Base-by-base conservation (phyloP, 129 eudicot species). In the Silybum marianum region DNA sequence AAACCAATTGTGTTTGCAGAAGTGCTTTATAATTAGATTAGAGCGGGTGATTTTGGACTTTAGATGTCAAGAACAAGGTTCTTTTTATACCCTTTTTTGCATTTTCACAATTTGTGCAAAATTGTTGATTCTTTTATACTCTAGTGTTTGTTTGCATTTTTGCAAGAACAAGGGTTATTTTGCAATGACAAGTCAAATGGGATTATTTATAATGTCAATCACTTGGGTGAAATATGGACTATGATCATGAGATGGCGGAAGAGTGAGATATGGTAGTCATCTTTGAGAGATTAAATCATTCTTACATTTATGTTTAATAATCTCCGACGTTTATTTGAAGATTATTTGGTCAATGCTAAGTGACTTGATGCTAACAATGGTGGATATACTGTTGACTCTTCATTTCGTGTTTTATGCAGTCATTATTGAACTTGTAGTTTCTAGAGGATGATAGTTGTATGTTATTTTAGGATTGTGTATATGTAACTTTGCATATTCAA, bases 381-480 rank as follows among this genome's bases (percentile, higher is more conserved):
- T 22, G 69, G 69, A 22, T 8, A 65, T 65, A 22, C 1, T 1
- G 13, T 62, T 21, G 11, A 62, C 69, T 21, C 68, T 62, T 14
- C 69, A 19, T 62, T 62, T 62, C 24, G 26, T 62, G 26, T 62
- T 25, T 39, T 65, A 40, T 39, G 58, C 48, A 34, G 26, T 6
- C 51, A 66, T 77, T 77, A 69, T 63, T 62, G 74, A 40, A 39
- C 73, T 23, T 77, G 65, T 78, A 39, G 63, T 62, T 21, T 68
- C 19, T 25, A 11, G 46, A 14, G 82, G 24, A 26, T 32, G 24
- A 7, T 44, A 16, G n/a, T 69, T 42, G 28, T 78, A n/a, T 78
- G 48, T 44, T 42, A 44, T 25, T 60, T 78, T 19, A 65, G 32
- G 36, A 68, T 30, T 28, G 75, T 19, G 9, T 23, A 26, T 44